A percentile compares a stretch with the other conserved stretches of the same genome.
Conservation (phyloP, 2,329 filamentous ascomycete genomes). For the Helicocarpus griseus region DNA sequence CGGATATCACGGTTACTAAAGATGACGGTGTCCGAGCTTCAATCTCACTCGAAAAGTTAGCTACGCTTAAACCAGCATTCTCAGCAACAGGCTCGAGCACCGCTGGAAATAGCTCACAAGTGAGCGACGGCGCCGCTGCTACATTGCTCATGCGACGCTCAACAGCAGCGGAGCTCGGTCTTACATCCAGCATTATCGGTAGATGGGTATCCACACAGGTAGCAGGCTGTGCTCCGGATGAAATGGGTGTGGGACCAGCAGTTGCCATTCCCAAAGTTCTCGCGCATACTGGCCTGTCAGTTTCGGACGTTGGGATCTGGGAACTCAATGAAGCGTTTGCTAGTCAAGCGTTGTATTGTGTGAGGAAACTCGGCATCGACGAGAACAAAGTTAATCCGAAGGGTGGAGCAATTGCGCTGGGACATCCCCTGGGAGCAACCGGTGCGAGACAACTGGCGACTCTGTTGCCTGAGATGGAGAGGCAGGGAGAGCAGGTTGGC, state of each 20-base stretch:
- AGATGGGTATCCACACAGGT: slow-evolving; percentile 71
- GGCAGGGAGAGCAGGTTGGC: slow-evolving; percentile 62
- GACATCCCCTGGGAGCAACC: slow-evolving; percentile 83
- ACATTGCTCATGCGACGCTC: slow-evolving; percentile 75
- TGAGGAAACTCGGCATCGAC: slow-evolving; percentile 52
- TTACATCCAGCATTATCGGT: slow-evolving; percentile 61
- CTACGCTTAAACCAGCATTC: slow-evolving; percentile 79
- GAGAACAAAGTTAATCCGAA: slow-evolving; percentile 74
- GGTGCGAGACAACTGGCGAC: slow-evolving; percentile 73
- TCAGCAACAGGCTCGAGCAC: slow-evolving; percentile 64
- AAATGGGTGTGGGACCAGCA: slow-evolving; percentile 89
- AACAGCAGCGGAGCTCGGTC: slow-evolving; percentile 63
- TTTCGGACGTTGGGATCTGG: slow-evolving; percentile 69
- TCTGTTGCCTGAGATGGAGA: slow-evolving; percentile 57
- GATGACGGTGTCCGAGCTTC: slow-evolving; percentile 75
- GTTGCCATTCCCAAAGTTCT: slow-evolving; percentile 77
- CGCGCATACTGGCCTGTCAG: slow-evolving; percentile 54
- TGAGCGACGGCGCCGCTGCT: slow-evolving; percentile 80
- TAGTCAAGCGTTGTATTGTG: slow-evolving; percentile 57
- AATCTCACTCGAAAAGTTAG: slow-evolving; percentile 60
- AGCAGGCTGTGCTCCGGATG: slow-evolving; percentile 72
- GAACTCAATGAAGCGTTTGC: slow-evolving; percentile 84
- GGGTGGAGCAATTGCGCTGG: slow-evolving; percentile 87
- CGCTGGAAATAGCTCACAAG: slow-evolving; percentile 76
- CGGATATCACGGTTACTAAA: slow-evolving; percentile 58